phyloP scores from a whole-genome alignment of 805 yeast genomes.

The Saturnispora mendoncae region DNA sequence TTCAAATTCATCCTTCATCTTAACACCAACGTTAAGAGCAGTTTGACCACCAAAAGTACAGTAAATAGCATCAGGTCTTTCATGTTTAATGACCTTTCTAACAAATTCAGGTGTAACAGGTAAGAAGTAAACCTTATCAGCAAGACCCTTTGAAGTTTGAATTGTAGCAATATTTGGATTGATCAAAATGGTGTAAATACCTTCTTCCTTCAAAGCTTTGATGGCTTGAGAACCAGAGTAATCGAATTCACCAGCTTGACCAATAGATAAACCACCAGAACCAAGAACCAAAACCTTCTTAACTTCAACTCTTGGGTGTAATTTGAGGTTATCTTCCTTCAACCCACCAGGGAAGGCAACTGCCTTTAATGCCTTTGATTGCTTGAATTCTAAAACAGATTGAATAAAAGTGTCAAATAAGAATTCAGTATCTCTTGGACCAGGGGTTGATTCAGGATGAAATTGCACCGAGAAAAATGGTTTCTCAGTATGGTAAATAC shows the following conservation, averaged over 20 bases:
- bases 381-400: constrained; percentile 60
- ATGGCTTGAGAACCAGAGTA: constrained; percentile 97
- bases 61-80: constrained; percentile 91
- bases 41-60: constrained; percentile 99
- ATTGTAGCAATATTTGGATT: constrained; percentile 96
- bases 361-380: constrained; percentile 49
- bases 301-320: constrained; percentile 70
- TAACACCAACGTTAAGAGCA: constrained; percentile 91
- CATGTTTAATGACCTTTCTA: constrained; percentile 89
- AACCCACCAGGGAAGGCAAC: constrained; percentile 89
- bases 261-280: constrained; percentile 94
- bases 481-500: constrained; percentile 80
- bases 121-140: constrained; percentile 89
- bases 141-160: constrained; percentile 90
- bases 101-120: constrained; percentile 98
- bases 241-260: constrained; percentile 98
- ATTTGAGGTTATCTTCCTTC: constrained; percentile 60
- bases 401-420: constrained; percentile 88
- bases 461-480: constrained; percentile 97
- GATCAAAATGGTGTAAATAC: constrained; percentile 75
- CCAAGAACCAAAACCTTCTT: constrained; percentile 92
- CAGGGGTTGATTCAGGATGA: constrained; percentile 99
- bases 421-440: constrained; percentile 98
- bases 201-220: constrained; percentile 87
- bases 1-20: constrained; percentile 90